Base-by-base conservation (phyloP, 2,329 filamentous ascomycete species). In the Diplocarpon mali region DNA sequence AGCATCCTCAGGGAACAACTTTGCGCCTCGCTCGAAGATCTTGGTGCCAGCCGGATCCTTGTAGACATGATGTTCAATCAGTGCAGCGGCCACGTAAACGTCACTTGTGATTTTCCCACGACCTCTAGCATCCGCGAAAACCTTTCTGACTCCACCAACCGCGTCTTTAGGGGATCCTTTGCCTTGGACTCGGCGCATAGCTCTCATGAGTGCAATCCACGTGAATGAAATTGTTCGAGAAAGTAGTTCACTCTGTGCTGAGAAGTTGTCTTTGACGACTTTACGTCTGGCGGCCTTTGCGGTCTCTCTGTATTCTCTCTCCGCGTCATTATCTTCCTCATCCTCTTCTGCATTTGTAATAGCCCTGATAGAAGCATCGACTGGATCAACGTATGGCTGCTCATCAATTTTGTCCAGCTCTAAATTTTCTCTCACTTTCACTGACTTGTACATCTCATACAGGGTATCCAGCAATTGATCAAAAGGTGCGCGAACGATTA, bases 11-110 rank as follows among this genome's bases (percentile, higher is more conserved):
- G 90, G 90, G 60, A 96, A 98, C 11, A 98, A 71, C 60, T 87
- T 92, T 52, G 90, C 80, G 15, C 92, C 92, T 37, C 90, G 83
- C 62, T 98, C 92, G 54, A 96, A 94, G 48, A 98, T 96, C 67
- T 92, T 95, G 35, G 84, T 85, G 1, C 89, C 90, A 0, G 92
- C 86, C 0, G 82, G 77, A 57, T 96, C 92, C 60, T 94, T 92
- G 65, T 98, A 98, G 54, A 93, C 93, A 56, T 94, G 82, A 61
- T 92, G 90, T 63, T 98, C 92, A 59, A 98, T 85, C 47, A 94
- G 72, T 13, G 93, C 92, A 54, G 87, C 87, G 1, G 88, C 88
- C 43, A 95, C 85, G 60, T 98, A 98, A 5, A 95, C 86, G 61
- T 96, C 92, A 57, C 87, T 94, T 7, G 87, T 92, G 37, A 98